These are phyloP conservation scores for Aspergillus brasiliensis DNA, from an alignment of 2,329 filamentous ascomycete species.

Conservation along the genomic window DNA sequence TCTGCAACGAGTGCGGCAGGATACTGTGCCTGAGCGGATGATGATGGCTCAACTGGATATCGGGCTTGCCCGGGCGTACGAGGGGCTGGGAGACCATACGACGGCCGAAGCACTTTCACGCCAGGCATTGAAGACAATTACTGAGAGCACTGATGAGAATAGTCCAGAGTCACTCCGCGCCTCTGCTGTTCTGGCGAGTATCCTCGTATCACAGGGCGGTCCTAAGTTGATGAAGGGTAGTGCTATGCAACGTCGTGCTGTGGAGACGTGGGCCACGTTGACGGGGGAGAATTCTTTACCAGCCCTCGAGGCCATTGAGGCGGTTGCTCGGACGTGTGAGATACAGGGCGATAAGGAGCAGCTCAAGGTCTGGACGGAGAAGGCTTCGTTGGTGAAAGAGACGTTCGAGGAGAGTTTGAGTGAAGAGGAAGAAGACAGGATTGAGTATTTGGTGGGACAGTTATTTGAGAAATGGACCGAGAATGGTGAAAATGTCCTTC, in stretches of 20 bases:
- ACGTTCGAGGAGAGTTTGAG: neutral
- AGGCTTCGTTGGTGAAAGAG: neutral
- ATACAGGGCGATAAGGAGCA: neutral
- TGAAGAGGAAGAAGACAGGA: neutral
- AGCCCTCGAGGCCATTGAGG: neutral
- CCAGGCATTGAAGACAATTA: neutral
- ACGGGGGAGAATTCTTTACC: neutral
- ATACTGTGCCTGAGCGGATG: neutral
- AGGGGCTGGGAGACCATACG: neutral
- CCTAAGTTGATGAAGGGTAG: neutral
- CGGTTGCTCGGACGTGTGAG: neutral
- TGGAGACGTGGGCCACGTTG: neutral
- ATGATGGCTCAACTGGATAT: neutral
- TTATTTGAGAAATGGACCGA: neutral
- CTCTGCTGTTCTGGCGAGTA: neutral
- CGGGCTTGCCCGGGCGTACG: neutral
- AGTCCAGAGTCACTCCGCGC: neutral
- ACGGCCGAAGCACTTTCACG: constrained; percentile 3
- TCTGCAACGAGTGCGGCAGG: neutral
- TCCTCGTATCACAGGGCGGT: neutral
- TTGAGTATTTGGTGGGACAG: neutral
- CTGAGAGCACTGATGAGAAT: neutral
- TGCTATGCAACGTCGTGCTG: neutral
- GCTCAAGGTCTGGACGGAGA: neutral
- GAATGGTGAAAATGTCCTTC: neutral